A percentile compares a stretch with the other conserved stretches of the same genome.
phyloP scores from a whole-genome alignment of 345 rosid genomes.

The Chamaenerion angustifolium region DNA sequence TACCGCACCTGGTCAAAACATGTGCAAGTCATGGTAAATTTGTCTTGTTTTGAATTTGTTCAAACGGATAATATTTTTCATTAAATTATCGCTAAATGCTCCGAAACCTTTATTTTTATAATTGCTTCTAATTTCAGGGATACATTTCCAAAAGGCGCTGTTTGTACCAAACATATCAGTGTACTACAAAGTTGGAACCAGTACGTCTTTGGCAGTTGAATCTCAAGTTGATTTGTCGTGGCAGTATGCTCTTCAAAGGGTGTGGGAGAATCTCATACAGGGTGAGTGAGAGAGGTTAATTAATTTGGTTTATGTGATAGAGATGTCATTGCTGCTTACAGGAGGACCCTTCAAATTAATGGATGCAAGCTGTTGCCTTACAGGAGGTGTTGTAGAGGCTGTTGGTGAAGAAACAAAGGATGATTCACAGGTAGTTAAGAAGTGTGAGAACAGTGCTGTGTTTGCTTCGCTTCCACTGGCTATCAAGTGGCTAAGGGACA shows the following conservation, averaged over 20 bases:
- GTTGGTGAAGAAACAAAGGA: constrained; percentile 39
- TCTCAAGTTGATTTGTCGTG: constrained; percentile 51
- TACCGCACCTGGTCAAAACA: constrained; percentile 42
- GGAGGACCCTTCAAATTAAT: no score
- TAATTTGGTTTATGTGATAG: background rate
- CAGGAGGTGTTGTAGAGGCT: constrained; percentile 30
- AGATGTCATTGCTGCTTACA: no score
- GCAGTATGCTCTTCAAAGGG: constrained; percentile 66
- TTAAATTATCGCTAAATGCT: no score
- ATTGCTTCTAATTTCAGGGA: constrained; percentile 24
- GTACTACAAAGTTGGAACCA: constrained; percentile 73
- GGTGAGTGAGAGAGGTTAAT: constrained; percentile 39
- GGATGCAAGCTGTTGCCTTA: background rate
- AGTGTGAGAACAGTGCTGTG: constrained; percentile 49
- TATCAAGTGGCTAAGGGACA: constrained; percentile 80
- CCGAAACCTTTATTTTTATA: no score
- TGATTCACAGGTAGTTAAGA: constrained; percentile 21
- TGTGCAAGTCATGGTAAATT: constrained; percentile 16
- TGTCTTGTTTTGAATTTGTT: no score
- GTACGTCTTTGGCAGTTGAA: constrained; percentile 28
- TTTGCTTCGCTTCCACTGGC: constrained; percentile 82
- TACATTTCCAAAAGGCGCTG: constrained; percentile 70
- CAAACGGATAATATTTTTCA: no score
- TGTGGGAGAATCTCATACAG: constrained; percentile 61
- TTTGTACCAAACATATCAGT: constrained; percentile 79